These are phyloP conservation scores for Nicotiana sylvestris DNA, from an alignment of 257 asterid genomes.

Conservation along the genomic window DNA sequence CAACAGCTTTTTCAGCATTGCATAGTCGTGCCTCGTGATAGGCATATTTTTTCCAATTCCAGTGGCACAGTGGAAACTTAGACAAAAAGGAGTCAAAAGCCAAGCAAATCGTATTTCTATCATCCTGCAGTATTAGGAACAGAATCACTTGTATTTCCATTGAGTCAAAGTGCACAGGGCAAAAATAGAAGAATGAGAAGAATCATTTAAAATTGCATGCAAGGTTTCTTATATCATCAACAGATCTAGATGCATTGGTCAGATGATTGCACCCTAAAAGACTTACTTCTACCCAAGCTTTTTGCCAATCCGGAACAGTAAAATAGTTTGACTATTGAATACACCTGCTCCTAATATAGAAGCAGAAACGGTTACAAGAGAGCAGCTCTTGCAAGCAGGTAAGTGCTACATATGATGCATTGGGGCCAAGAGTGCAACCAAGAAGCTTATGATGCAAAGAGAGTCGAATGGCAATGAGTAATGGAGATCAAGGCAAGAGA, in stretches of 20 bases:
- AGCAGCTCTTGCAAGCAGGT: not conserved
- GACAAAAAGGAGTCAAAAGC: conserved; percentile 73
- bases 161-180: not conserved
- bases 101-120: conserved; percentile 51
- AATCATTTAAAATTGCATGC: conserved; percentile 6
- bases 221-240: not conserved
- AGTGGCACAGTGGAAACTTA: conserved; percentile 77
- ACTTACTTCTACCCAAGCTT: not conserved
- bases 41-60: conserved; percentile 82
- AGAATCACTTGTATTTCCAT: conserved; percentile 2
- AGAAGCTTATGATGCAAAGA: not conserved
- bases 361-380: not conserved
- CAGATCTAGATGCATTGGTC: not conserved
- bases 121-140: conserved; percentile 52
- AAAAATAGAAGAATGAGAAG: not conserved
- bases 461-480: not conserved
- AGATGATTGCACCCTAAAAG: not conserved
- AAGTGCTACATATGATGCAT: not conserved
- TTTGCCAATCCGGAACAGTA: not conserved
- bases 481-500: not conserved
- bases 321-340: not conserved
- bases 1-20: conserved; percentile 56
- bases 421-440: not conserved
- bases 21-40: conserved; percentile 54
- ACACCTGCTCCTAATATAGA: not conserved